Conservation (phyloP, 2,329 filamentous ascomycete species). For the Apiospora malaysiana region DNA sequence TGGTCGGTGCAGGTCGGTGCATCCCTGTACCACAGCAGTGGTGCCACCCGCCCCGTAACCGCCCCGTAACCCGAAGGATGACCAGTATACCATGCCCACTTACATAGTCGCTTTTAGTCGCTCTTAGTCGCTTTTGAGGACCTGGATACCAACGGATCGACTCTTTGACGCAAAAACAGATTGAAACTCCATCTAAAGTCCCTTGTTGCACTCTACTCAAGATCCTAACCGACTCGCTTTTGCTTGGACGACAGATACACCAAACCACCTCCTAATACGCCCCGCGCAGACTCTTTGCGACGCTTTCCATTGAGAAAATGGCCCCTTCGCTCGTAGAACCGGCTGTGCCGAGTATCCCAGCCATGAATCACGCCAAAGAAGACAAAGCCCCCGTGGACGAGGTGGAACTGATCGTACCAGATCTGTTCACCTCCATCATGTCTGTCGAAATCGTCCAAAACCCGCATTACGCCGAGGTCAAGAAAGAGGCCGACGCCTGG, state of each 20-base stretch:
- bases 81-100: background rate
- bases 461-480: constrained; percentile 33
- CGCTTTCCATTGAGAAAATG: background rate
- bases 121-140: background rate
- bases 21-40: background rate
- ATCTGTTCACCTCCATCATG: constrained; percentile 39
- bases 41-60: background rate
- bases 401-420: constrained; percentile 29
- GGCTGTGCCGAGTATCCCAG: background rate
- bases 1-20: too few relatives aligned
- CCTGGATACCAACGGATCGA: background rate
- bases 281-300: background rate
- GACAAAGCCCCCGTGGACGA: background rate
- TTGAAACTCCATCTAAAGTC: background rate
- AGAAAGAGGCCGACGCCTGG: constrained; percentile 34
- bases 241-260: too few relatives aligned
- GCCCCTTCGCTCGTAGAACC: background rate
- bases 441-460: constrained; percentile 33
- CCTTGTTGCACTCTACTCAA: too few relatives aligned
- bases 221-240: too few relatives aligned
- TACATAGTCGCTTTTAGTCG: too few relatives aligned
- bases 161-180: background rate
- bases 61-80: background rate
- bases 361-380: background rate
- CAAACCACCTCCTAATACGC: background rate